Base-by-base conservation (phyloP, 768 basidiomycete genomes). In the Mycena vulgaris region DNA sequence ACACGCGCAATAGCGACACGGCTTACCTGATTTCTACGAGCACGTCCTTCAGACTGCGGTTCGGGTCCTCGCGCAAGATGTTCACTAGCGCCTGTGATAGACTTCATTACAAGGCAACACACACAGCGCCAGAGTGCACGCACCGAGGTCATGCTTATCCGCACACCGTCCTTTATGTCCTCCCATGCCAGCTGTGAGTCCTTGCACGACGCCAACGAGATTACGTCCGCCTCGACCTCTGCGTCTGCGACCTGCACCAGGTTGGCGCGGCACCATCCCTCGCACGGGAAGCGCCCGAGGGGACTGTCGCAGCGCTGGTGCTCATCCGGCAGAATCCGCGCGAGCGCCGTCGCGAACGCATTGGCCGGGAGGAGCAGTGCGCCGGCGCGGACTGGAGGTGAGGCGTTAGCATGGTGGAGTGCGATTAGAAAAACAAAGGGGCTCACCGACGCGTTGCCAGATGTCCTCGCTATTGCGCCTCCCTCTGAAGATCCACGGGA, bases 161-260 rank as follows among this genome's bases (percentile, higher is more conserved):
- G 74, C 69, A 70, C 66, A 21, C 55, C 57, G 17, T 40, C 56
- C n/a, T n/a, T n/a, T n/a, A n/a, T n/a, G 23, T 49, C 55, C 49
- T 72, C 71, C 71, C 71, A 75, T 21, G 69, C 57, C 33, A 39
- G 11, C 63, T 75, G 71, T 42, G 66, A 68, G 58, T 73, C 69
- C 59, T 66, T 69, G 51, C 66, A 72, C 8, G 69, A 65, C 47
- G 71, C 69, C 10, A 75, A 37, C 19, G 71, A 75, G 8, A 75
- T 63, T 52, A 70, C 69, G 37, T 70, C 69, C 57, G 63, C 62
- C 21, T 23, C 39, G 9, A 64, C 57, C 19, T 30, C 37, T 37
- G 48, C 52, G 6, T 56, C 40, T 10, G 21, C 33, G 21, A 16
- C 11, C 45, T 4, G 27, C 10, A 9, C 23, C 7, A 23, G 19